Percentiles rank a stretch among this genome's conserved stretches.
Evolutionary conservation across 164 flowering plant genomes (phyloP).

Genomic region (Berberis thunbergii): DNA sequence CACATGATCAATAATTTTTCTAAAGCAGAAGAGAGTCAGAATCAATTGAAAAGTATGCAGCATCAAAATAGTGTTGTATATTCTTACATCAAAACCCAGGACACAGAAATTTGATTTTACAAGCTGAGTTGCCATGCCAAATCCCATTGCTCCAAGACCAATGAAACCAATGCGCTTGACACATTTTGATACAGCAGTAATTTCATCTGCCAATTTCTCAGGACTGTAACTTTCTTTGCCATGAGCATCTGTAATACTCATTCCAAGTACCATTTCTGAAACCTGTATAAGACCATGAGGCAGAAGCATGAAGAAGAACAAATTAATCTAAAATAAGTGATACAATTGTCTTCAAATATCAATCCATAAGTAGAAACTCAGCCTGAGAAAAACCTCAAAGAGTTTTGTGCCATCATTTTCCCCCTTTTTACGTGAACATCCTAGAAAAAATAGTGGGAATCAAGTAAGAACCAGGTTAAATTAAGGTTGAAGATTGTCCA

Average conservation of each 20-base stretch:
- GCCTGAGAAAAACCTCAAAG: constrained; percentile 33
- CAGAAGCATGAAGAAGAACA: background rate
- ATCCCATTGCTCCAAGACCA: constrained; percentile 99
- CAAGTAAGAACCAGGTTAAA: background rate
- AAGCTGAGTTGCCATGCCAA: constrained; percentile 97
- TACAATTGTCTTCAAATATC: too few relatives aligned
- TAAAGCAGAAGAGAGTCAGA: background rate
- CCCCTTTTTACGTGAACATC: constrained; percentile 34
- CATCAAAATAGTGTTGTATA: constrained; percentile 3
- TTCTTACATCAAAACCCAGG: constrained; percentile 76
- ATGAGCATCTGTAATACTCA: constrained; percentile 49
- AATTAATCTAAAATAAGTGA: background rate
- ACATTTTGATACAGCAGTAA: constrained; percentile 30
- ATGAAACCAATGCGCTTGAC: constrained; percentile 79
- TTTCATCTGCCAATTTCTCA: constrained; percentile 46
- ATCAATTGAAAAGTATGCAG: background rate
- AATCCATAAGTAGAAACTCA: background rate
- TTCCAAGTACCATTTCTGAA: constrained; percentile 64
- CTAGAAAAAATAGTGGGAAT: constrained; percentile 24
- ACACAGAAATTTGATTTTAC: constrained; percentile 67
- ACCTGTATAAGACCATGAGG: constrained; percentile 34
- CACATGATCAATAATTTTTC: background rate
- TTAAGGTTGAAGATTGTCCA: too few relatives aligned
- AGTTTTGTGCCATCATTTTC: constrained; percentile 31
- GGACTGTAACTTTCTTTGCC: constrained; percentile 56